These are phyloP conservation scores for Candida maesae DNA, from an alignment of 805 yeast genomes.

Conservation along the genomic window DNA sequence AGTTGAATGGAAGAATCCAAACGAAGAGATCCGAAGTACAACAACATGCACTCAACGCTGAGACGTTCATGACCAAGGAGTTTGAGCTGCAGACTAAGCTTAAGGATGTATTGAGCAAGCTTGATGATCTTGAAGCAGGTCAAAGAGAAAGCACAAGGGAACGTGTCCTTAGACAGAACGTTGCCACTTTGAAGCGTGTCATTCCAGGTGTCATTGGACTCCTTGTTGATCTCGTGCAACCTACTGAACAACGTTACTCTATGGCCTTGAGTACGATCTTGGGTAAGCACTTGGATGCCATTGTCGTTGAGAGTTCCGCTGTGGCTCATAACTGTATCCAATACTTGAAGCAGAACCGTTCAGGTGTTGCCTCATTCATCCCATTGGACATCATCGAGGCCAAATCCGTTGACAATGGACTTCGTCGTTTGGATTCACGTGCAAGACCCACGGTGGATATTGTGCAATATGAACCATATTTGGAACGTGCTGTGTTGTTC, in stretches of 20 bases:
- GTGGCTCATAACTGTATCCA: conserved; percentile 75
- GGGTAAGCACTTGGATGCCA: conserved; percentile 76
- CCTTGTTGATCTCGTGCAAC: conserved; percentile 74
- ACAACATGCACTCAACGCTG: conserved; percentile 34
- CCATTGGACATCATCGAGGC: conserved; percentile 78
- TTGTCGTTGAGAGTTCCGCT: conserved; percentile 70
- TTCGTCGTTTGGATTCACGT: conserved; percentile 48
- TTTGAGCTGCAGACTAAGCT: conserved; percentile 60
- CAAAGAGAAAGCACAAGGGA: conserved; percentile 76
- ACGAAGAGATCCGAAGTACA: conserved; percentile 40
- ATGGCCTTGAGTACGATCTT: conserved; percentile 70
- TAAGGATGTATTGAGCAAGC: conserved; percentile 51
- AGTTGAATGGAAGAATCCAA: conserved; percentile 33
- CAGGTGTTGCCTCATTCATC: conserved; percentile 82
- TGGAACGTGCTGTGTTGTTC: conserved; percentile 75
- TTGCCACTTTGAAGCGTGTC: conserved; percentile 61
- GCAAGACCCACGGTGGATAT: conserved; percentile 75
- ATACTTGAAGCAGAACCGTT: conserved; percentile 76
- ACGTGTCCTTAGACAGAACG: conserved; percentile 66
- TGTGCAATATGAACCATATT: conserved; percentile 59
- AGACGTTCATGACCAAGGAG: conserved; percentile 44
- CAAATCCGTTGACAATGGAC: conserved; percentile 46
- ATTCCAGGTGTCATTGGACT: conserved; percentile 85
- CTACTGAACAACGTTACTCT: conserved; percentile 68
- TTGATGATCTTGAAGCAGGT: conserved; percentile 72